Evolutionary conservation across 106 monocot genomes (phyloP).

Genomic region (Triglochin maritima): DNA sequence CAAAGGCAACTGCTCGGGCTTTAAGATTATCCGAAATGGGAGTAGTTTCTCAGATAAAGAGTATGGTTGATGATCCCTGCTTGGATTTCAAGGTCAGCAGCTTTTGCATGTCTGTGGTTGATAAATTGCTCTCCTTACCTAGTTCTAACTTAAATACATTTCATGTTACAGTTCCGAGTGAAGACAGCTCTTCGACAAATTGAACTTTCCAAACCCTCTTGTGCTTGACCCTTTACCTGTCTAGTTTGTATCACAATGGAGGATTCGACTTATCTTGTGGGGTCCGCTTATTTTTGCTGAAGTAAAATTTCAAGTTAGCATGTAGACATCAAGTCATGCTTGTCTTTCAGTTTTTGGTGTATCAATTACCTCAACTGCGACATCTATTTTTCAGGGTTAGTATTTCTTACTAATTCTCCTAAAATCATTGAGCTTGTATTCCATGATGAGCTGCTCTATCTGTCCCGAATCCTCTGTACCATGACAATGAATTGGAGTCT

Average conservation of each 20-base stretch:
- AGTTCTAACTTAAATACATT: neutral
- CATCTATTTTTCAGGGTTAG: too few species aligned
- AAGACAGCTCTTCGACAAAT: slow-evolving; percentile 47
- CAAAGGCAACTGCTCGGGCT: slow-evolving; percentile 30
- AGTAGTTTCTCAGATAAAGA: slow-evolving; percentile 59
- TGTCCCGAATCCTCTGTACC: too few species aligned
- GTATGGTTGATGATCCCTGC: slow-evolving; percentile 69
- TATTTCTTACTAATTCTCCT: too few species aligned
- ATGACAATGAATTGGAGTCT: too few species aligned
- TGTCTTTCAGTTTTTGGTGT: too few species aligned
- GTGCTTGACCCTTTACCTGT: neutral
- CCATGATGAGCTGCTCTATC: too few species aligned
- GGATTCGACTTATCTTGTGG: neutral
- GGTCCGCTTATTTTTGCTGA: neutral
- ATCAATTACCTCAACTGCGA: too few species aligned
- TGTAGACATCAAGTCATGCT: neutral
- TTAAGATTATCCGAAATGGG: slow-evolving; percentile 49
- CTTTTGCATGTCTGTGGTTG: neutral
- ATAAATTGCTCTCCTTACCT: neutral
- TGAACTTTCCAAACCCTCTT: neutral
- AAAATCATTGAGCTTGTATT: too few species aligned
- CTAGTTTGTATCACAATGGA: neutral
- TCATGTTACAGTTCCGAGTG: slow-evolving; percentile 46
- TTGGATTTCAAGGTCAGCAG: slow-evolving; percentile 79
- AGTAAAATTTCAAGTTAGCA: neutral